phyloP scores from a whole-genome alignment of 768 basidiomycete species.

The Imleria badia region DNA sequence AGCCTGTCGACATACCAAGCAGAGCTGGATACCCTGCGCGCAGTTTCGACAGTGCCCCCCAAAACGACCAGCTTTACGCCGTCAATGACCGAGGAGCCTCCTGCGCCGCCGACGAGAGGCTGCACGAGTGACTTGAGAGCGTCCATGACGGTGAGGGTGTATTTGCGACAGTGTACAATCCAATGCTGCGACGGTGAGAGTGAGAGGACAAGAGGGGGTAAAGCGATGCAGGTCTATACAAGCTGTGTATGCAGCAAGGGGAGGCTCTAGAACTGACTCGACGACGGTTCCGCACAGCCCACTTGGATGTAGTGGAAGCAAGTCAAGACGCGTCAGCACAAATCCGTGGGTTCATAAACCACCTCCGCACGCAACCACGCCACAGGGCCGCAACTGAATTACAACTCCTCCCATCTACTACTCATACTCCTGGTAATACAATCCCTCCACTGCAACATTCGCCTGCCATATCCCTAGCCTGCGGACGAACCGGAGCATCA shows the following conservation, averaged over 20 bases:
- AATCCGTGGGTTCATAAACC: conserved; percentile 29
- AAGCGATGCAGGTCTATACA: conserved; percentile 18
- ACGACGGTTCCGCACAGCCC: conserved; percentile 5
- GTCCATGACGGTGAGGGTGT: conserved; percentile 54
- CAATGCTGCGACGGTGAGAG: conserved; percentile 39
- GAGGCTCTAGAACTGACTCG: conserved; percentile 7
- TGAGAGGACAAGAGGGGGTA: conserved; percentile 14
- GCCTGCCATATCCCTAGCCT: conserved; percentile 81
- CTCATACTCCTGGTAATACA: conserved; percentile 39
- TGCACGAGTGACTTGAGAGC: conserved; percentile 78
- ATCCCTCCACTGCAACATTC: conserved; percentile 75
- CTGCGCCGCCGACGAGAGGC: conserved; percentile 74
- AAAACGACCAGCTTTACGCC: conserved; percentile 89
- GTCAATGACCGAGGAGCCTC: conserved; percentile 78
- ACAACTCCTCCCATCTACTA: too few species aligned
- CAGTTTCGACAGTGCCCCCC: conserved; percentile 86
- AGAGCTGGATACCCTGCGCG: conserved; percentile 75
- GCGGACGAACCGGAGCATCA: conserved; percentile 62
- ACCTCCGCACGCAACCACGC: conserved; percentile 24
- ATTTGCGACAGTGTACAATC: conserved; percentile 31
- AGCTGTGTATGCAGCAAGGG: conserved; percentile 21
- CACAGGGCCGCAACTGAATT: conserved; percentile 26
- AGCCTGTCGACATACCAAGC: conserved; percentile 58
- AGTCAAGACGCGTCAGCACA: conserved; percentile 40
- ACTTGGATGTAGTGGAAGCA: conserved; percentile 23